phyloP scores from a whole-genome alignment of 2,329 filamentous ascomycete genomes.

The Aschersonia sp. region DNA sequence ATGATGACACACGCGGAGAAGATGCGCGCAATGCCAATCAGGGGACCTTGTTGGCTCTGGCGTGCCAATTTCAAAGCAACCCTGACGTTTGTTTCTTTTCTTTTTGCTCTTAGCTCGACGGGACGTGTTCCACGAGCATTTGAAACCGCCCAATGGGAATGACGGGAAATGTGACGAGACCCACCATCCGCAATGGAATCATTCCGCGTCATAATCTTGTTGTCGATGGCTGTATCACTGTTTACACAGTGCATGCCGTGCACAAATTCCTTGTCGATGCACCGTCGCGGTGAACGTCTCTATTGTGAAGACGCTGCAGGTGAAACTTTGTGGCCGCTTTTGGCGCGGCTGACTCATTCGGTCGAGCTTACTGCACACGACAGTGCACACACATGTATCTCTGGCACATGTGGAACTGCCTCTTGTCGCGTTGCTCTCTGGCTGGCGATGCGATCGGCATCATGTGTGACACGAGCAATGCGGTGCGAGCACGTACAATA shows the following conservation, averaged over 20 bases:
- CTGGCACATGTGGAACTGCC: too few relatives aligned
- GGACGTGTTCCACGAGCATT: neutral
- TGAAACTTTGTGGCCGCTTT: too few relatives aligned
- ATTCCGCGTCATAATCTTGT: neutral
- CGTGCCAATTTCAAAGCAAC: neutral
- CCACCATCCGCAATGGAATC: neutral
- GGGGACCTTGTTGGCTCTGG: neutral
- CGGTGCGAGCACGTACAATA: too few relatives aligned
- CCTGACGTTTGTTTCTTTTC: neutral
- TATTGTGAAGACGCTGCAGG: too few relatives aligned
- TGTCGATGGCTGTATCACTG: neutral
- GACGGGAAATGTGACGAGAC: neutral
- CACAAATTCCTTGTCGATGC: too few relatives aligned
- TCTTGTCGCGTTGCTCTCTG: too few relatives aligned
- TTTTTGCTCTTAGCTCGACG: neutral
- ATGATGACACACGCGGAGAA: neutral
- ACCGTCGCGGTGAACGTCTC: too few relatives aligned
- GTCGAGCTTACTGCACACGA: too few relatives aligned
- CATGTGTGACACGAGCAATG: too few relatives aligned
- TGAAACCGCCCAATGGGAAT: neutral
- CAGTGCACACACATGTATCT: too few relatives aligned
- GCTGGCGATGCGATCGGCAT: too few relatives aligned
- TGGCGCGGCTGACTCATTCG: too few relatives aligned
- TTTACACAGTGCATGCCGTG: neutral
- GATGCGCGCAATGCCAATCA: neutral